Base-by-base conservation (phyloP, 2,329 filamentous ascomycete species). In the Penicillium occitanis region DNA sequence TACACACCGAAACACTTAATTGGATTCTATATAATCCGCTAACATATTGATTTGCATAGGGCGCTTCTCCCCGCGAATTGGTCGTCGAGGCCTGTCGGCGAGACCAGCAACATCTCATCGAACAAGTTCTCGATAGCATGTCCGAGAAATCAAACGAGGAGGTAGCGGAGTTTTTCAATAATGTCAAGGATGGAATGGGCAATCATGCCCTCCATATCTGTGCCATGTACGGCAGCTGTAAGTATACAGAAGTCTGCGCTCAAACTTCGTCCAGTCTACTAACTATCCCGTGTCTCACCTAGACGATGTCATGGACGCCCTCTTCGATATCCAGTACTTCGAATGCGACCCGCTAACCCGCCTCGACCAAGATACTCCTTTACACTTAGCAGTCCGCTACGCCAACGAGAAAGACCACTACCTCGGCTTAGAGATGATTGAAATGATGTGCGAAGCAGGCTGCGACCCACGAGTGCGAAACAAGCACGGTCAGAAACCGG, bases 51-150 rank as follows among this genome's bases (percentile, higher is more conserved):
- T 35, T 35, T 30, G 50, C 61, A 19, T 8, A 96, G 90, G 95
- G 94, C 77, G 94, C 94, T 72, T 91, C 91, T 67, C 87, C 89
- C 57, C 86, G 89, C 78, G 94, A 98, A 82, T 87, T 91, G 74
- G 87, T 98, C 72, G 88, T 98, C 80, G 94, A 96, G 83, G 92
- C 95, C 73, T 96, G 91, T 81, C 92, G 94, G 68, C 88, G 93
- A 75, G 94, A 98, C 85, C 97, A 98, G 81, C 89, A 89, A 71
- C 90, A 94, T 63, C 88, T 98, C 68, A 87, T 98, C 65, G 81
- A 86, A 72, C 90, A 95, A 73, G 86, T 93, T 66, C 84, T 97
- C 71, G 80, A 85, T 50, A 81, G 82, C 70, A 81, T 87, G 74
- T 86, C 86, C 70, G 80, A 81, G 66, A 87, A 89, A 63, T 76